Base-by-base conservation (phyloP, 441 rosid genomes). In the Jatropha multifida region DNA sequence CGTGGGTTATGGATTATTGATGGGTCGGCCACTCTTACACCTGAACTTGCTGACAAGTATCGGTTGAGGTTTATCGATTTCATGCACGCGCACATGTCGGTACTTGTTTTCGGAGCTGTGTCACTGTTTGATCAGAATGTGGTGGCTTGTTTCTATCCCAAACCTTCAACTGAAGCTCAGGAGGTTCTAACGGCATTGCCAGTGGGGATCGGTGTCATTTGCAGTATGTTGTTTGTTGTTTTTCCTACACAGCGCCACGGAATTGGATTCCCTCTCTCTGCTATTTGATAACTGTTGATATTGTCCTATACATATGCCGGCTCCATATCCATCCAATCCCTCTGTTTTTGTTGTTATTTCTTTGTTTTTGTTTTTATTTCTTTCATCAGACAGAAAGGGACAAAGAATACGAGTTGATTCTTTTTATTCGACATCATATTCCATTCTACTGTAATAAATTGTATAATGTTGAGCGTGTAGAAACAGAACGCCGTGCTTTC, bases 211-310 rank as follows among this genome's bases (percentile, higher is more conserved):
- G 99, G 98, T 23, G 87, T 83, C 46, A 37, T 90, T 10, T 85
- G 93, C 63, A 91, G 96, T 59, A 85, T 89, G 94, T 56, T 93
- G 76, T 94, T 93, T 49, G 88, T 90, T 68, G 84, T 82, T 18
- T 94, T 94, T 74, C 99, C 99, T 0, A 90, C 96, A 32, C 83
- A 78, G 72, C 96, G 98, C 71, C 96, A 92, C 66, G 99, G 99
- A n/a, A 87, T 94, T 42, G 99, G 99, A 37, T 93, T 93, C 70
- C 94, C 97, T 18, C 79, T 89, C 63, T 73, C 93, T 12, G 54
- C 84, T 26, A 79, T 56, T 74, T 87, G 76, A 85, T 14, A 44
- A 44, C 10, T 8, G 9, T 44, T 44, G 48, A 44, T 4, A 44
- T 44, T 44, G 46, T 42, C 9, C 6, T 8, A 42, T 42, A 44